phyloP scores from a whole-genome alignment of 768 basidiomycete genomes.

The Leccinum disarticulatum region DNA sequence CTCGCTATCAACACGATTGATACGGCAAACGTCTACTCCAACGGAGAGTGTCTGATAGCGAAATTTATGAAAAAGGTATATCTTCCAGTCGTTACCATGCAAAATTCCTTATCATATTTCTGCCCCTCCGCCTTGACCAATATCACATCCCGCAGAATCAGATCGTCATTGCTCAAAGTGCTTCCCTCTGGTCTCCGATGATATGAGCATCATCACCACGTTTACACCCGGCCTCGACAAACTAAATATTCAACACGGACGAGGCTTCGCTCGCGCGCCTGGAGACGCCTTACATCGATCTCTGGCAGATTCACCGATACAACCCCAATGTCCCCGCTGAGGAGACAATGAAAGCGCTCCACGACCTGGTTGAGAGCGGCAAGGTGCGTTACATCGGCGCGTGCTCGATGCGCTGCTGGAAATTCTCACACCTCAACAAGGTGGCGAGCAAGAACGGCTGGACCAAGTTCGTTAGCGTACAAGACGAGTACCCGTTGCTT shows the following conservation, averaged over 20 bases:
- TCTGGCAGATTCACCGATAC: background rate
- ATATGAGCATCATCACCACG: background rate
- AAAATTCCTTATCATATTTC: too few relatives aligned
- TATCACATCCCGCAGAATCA: background rate
- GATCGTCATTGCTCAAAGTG: background rate
- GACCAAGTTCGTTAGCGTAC: background rate
- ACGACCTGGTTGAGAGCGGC: background rate
- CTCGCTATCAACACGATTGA: background rate
- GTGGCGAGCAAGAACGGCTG: background rate
- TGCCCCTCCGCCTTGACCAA: background rate
- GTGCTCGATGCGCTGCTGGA: background rate
- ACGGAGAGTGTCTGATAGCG: background rate
- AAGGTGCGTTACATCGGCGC: background rate
- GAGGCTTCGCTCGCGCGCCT: background rate
- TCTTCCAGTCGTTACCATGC: background rate
- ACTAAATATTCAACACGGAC: background rate
- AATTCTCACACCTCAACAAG: background rate
- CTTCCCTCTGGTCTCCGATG: background rate
- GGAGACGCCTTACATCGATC: background rate
- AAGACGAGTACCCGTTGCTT: background rate
- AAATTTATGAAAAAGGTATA: background rate
- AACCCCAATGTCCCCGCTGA: background rate
- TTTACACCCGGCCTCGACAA: background rate
- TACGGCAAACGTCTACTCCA: background rate
- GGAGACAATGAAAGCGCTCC: background rate